A percentile compares a stretch with the other conserved stretches of the same genome.
These are phyloP conservation scores for Cynara cardunculus DNA, from an alignment of 129 eudicot species.

Conservation along the genomic window DNA sequence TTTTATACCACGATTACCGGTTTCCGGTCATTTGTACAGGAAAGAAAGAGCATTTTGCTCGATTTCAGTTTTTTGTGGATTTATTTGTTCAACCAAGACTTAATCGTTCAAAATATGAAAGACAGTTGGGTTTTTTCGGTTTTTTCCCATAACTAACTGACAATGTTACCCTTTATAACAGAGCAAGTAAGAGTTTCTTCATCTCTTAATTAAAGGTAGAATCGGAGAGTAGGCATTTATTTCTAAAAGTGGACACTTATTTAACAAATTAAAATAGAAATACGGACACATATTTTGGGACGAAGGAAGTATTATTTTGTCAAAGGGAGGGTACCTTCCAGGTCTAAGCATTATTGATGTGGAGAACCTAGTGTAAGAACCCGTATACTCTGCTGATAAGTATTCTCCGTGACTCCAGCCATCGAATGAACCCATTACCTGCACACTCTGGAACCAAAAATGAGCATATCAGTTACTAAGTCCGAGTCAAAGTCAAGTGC, in stretches of 20 bases:
- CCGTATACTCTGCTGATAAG: conserved; percentile 82
- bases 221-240: not conserved
- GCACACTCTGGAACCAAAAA: conserved; percentile 63
- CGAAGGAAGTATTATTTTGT: not conserved
- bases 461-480: not conserved
- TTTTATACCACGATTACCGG: not conserved
- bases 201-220: not conserved
- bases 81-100: not conserved
- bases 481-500: not conserved
- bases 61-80: not conserved
- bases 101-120: not conserved
- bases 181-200: not conserved
- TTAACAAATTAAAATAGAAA: not conserved
- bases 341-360: conserved; percentile 83
- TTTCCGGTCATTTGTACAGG: not conserved
- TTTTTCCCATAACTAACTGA: not conserved
- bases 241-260: not conserved
- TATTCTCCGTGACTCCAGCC: conserved; percentile 96
- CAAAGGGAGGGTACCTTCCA: conserved; percentile 58
- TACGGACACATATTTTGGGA: not conserved
- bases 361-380: conserved; percentile 65
- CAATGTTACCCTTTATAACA: not conserved
- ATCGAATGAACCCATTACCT: conserved; percentile 95
- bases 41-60: too few relatives aligned
- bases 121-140: not conserved